Base-by-base conservation (phyloP, 257 asterid species). In the Ilex aquifolium region DNA sequence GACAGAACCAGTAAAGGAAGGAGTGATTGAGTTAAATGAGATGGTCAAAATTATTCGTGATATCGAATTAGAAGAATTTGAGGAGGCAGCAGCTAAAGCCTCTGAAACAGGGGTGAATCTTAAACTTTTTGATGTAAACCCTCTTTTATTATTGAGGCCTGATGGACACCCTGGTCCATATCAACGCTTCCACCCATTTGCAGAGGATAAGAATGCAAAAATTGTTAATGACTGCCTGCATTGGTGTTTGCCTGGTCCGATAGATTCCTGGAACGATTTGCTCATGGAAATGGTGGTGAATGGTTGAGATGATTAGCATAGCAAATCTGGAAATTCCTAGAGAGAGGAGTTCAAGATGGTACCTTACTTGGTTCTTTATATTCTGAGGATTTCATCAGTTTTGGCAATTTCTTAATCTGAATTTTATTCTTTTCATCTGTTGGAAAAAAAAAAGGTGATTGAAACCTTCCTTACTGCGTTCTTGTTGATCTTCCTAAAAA, bases 171-270 rank as follows among this genome's bases (percentile, higher is more conserved):
- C 95, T 0, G 96, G 98, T n/a, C 85, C 86, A 3, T 84, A 85
- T 63, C 74, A 91, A 61, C 70, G 65, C 65, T 84, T 74, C 65
- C 91, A 81, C 2, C 96, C 96, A 2, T 78, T 81, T 14, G 80
- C 74, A 0, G 59, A 80, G 27, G 84, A 55, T 10, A 62, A 69
- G 72, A 72, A 74, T 1, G 82, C 66, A 1, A 70, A 72, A 64
- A 61, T 79, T 9, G 67, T 86, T 15, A 79, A 66, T 51, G 96
- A 91, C 57, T 91, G 98, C 70, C 69, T 91, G 71, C 98, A 91
- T 51, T 91, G 96, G 96, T 91, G 98, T 69, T 44, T 91, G 79
- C 98, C 96, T 1, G 98, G 98, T 31, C 94, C 96, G 10, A 83
- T 88, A 12, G 98, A 91, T 70, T 44, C 85, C n/a, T 91, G 96